Evolutionary conservation across 2,329 filamentous ascomycete species (phyloP).

Genomic region (Hymenoscyphus repandus): DNA sequence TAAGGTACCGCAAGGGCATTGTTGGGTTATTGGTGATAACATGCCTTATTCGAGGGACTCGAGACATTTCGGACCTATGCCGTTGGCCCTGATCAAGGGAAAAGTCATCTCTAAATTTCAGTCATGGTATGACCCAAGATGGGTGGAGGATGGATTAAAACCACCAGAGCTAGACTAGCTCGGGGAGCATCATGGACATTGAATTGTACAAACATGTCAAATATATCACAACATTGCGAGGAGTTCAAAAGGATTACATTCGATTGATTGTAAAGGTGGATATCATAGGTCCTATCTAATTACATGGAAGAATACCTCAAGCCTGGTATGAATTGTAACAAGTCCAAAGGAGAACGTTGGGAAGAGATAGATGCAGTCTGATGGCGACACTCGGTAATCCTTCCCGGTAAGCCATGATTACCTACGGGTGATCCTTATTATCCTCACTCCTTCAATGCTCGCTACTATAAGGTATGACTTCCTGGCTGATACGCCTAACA

Average conservation of each 20-base stretch:
- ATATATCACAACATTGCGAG: neutral
- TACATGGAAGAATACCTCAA: conserved; percentile 30
- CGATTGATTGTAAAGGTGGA: conserved; percentile 18
- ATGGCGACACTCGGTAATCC: conserved; percentile 8
- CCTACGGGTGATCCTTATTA: conserved; percentile 12
- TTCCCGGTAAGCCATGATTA: neutral
- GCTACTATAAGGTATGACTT: conserved; percentile 29
- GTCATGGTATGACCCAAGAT: conserved; percentile 46
- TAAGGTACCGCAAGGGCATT: conserved; percentile 85
- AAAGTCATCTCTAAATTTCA: conserved; percentile 65
- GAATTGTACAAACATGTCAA: no score
- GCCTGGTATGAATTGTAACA: conserved; percentile 25
- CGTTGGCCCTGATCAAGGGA: conserved; percentile 75
- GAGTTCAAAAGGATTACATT: conserved; percentile 3
- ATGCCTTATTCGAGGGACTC: conserved; percentile 79
- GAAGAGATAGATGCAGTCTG: conserved; percentile 21
- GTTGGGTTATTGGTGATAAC: conserved; percentile 88
- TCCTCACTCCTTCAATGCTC: conserved; percentile 32
- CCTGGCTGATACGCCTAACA: conserved; percentile 31
- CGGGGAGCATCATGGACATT: no score
- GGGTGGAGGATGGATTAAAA: conserved; percentile 43
- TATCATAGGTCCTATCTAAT: conserved; percentile 33
- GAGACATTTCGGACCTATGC: conserved; percentile 78
- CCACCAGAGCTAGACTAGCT: conserved; percentile 6
- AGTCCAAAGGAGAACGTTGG: conserved; percentile 24